Evolutionary conservation across 2,329 filamentous ascomycete genomes (phyloP), one percentile per base, ranked within the genome.

Genomic region (Xylaria sp.): DNA sequence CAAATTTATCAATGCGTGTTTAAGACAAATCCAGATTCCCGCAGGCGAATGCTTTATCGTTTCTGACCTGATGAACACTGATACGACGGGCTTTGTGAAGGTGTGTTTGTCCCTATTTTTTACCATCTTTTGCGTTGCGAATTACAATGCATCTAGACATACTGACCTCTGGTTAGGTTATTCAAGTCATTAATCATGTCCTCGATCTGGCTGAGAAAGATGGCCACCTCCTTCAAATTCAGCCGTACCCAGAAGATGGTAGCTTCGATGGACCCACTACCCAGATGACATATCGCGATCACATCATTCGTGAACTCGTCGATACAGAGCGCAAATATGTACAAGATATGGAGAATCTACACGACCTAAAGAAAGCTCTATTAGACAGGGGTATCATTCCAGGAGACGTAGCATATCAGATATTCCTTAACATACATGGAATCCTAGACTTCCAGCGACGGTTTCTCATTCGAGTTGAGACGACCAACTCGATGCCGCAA

Each of bases 321-420:
- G 93, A 95, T 75, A 98, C 95, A 1, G 96, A 99, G 81, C 91
- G 96, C 71, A 98, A 98, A 81, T 99, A 99, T 76, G 96, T 98
- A 3, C 94, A 98, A 80, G 96, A 99, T 83, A 83, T 99, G 63
- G 95, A 98, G 80, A 95, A 97, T 74, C 82, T 99, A 44, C 94
- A 98, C 79, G 91, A 94, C 59, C 87, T 98, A 78, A 98, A 97
- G 83, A 95, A 93, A 81, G 89, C 91, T 28, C 85, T 98, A 65
- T 94, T 98, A 75, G 92, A 97, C 78, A 94, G 91, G 73, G 94
- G 94, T 46, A 89, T 94, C 46, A 90, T 98, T 72, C 92, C 93
- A 1, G 95, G 96, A 63, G 96, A 99, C 79, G 89, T 91, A 10
- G 91, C 97, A 25, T 94, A 98, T 82, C 90, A 94, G 77, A 98